Percentiles rank a stretch among this genome's conserved stretches.
These are phyloP conservation scores for Trichocladium antarcticum DNA, from an alignment of 495 filamentous ascomycete species.

Conservation along the genomic window DNA sequence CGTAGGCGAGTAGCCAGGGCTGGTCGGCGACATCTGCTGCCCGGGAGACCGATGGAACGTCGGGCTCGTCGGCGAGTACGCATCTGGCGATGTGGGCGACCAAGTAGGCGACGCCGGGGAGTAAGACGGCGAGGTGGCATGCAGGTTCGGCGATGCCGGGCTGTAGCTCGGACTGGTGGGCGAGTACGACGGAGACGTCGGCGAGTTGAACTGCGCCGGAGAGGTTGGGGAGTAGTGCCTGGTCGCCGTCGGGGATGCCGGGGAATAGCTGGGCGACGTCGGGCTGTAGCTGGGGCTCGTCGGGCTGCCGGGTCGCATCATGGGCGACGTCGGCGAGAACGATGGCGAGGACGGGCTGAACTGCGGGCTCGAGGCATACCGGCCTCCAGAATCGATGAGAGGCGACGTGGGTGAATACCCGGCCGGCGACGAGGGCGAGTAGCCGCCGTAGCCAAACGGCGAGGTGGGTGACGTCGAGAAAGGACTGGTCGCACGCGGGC, in stretches of 20 bases:
- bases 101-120: conserved; percentile 62
- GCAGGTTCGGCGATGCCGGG: conserved; percentile 53
- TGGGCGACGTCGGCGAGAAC: conserved; percentile 74
- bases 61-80: conserved; percentile 69
- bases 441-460: conserved; percentile 51
- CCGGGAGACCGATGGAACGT: conserved; percentile 51
- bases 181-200: conserved; percentile 59
- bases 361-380: conserved; percentile 56
- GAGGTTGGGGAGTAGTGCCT: conserved; percentile 55
- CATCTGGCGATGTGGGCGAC: conserved; percentile 57
- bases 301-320: conserved; percentile 47
- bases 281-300: conserved; percentile 66
- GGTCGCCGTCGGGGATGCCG: conserved; percentile 51
- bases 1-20: conserved; percentile 44
- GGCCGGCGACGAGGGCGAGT: conserved; percentile 54
- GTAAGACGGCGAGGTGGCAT: conserved; percentile 52
- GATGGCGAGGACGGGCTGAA: conserved; percentile 69
- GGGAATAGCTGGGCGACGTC: conserved; percentile 73
- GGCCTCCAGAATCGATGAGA: conserved; percentile 46
- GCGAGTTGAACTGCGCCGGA: conserved; percentile 42
- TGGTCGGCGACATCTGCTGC: conserved; percentile 42
- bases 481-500: conserved; percentile 68
- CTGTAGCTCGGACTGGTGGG: conserved; percentile 49
- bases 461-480: conserved; percentile 70
- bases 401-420: conserved; percentile 67